Percentiles rank a stretch among this genome's conserved stretches.
Conservation (phyloP, 2,329 filamentous ascomycete genomes). For the Fusarium oxysporum region DNA sequence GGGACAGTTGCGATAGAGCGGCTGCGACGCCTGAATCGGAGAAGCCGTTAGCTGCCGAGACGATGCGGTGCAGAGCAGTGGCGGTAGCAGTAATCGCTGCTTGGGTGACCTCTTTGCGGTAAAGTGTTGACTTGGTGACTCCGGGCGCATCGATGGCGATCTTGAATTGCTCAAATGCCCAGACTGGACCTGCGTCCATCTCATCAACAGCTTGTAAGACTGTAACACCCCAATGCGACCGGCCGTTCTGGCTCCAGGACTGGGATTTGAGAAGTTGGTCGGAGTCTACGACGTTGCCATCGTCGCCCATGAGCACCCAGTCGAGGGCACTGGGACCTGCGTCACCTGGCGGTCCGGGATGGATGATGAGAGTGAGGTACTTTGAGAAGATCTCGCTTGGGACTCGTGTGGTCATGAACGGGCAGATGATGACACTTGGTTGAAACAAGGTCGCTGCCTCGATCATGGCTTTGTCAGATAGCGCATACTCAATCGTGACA, state of each 20-base stretch:
- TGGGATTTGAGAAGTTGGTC: constrained; percentile 18
- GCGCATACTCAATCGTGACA: constrained; percentile 27
- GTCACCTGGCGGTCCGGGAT: constrained; percentile 30
- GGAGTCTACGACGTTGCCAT: constrained; percentile 17
- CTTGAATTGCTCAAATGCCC: constrained; percentile 34
- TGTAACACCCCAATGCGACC: constrained; percentile 34
- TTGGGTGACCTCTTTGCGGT: constrained; percentile 18
- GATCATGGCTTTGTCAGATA: constrained; percentile 30
- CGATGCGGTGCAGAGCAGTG: constrained; percentile 15
- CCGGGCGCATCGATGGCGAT: constrained; percentile 23
- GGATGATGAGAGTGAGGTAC: constrained; percentile 30
- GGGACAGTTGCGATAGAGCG: neutral
- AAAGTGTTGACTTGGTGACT: constrained; percentile 28
- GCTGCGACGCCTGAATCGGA: neutral
- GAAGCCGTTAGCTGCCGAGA: neutral
- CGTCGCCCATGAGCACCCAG: constrained; percentile 33
- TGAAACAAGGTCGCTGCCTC: constrained; percentile 20
- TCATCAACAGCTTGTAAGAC: constrained; percentile 31
- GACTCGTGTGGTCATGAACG: constrained; percentile 24
- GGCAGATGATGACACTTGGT: constrained; percentile 27
- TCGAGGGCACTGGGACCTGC: constrained; percentile 31
- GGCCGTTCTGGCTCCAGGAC: constrained; percentile 18
- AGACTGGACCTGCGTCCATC: constrained; percentile 33
- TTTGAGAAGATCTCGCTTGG: constrained; percentile 17
- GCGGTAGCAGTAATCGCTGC: constrained; percentile 20